These are phyloP conservation scores for Fusarium secorum DNA, from an alignment of 2,329 filamentous ascomycete species.

Conservation along the genomic window DNA sequence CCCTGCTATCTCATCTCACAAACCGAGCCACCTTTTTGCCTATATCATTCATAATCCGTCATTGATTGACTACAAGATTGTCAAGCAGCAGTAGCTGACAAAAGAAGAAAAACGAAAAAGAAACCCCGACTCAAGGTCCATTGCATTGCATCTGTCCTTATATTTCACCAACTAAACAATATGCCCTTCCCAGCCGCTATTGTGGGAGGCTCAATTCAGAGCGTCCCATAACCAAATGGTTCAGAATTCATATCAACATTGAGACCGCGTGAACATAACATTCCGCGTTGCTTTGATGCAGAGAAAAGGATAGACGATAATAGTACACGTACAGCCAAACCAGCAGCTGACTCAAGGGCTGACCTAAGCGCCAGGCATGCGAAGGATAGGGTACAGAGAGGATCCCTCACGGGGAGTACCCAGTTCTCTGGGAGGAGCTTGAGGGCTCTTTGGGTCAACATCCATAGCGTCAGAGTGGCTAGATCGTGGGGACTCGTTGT, in stretches of 20 bases:
- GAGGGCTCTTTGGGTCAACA: conserved; percentile 47
- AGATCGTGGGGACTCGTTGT: conserved; percentile 24
- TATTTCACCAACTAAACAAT: background rate
- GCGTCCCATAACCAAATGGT: background rate
- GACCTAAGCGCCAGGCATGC: conserved; percentile 47
- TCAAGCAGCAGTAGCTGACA: background rate
- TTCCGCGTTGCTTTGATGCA: background rate
- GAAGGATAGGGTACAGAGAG: conserved; percentile 52
- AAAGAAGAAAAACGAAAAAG: conserved; percentile 8
- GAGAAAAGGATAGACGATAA: conserved; percentile 15
- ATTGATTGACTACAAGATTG: conserved; percentile 4
- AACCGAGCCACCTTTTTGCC: conserved; percentile 20
- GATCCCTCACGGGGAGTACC: conserved; percentile 43
- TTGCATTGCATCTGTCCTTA: background rate
- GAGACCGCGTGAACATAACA: background rate
- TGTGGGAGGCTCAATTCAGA: background rate
- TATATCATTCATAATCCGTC: conserved; percentile 24
- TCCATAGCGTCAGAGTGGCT: conserved; percentile 49
- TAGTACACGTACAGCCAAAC: conserved; percentile 37
- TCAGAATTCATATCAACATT: conserved; percentile 1
- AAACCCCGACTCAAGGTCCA: background rate
- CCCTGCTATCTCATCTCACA: background rate
- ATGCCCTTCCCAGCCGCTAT: background rate
- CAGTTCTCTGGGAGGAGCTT: conserved; percentile 37
- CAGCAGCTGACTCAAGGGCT: conserved; percentile 10